phyloP scores from a whole-genome alignment of 176 grass and related monocot genomes.

The Coix lacrymajobi region DNA sequence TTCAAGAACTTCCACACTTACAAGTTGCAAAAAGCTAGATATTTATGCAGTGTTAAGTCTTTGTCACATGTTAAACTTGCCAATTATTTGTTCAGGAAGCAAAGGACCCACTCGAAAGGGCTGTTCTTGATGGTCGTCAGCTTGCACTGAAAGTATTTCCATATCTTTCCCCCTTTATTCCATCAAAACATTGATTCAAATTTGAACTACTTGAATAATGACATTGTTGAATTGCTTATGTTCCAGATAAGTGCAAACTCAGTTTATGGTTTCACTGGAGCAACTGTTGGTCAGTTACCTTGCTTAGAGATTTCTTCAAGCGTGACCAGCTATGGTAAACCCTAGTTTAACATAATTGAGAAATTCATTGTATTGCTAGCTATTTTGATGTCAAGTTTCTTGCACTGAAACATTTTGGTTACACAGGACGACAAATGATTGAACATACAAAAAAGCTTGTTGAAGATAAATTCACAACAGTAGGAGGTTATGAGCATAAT shows the following conservation, averaged over 20 bases:
- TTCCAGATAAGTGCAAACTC: slow-evolving; percentile 94
- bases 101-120: slow-evolving; percentile 94
- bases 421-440: slow-evolving; percentile 94
- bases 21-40: no score
- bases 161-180: not conserved
- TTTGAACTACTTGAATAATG: slow-evolving; percentile 14
- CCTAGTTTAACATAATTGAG: slow-evolving; percentile 3
- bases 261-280: slow-evolving; percentile 99
- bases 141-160: slow-evolving; percentile 82
- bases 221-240: slow-evolving; percentile 10
- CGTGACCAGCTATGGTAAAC: slow-evolving; percentile 92
- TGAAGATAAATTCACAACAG: slow-evolving; percentile 87
- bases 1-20: no score
- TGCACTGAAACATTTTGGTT: slow-evolving; percentile 15
- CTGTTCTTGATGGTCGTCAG: slow-evolving; percentile 88
- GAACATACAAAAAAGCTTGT: slow-evolving; percentile 98
- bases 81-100: slow-evolving; percentile 67
- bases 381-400: not conserved
- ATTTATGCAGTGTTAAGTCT: not conserved
- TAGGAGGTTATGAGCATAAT: slow-evolving; percentile 82
- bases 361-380: slow-evolving; percentile 6
- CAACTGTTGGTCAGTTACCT: slow-evolving; percentile 90
- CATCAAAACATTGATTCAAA: not conserved
- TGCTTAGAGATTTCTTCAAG: slow-evolving; percentile 99
- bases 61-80: slow-evolving; percentile 5